Evolutionary conservation across 768 basidiomycete genomes (phyloP).

Genomic region (Roridomyces roridus): DNA sequence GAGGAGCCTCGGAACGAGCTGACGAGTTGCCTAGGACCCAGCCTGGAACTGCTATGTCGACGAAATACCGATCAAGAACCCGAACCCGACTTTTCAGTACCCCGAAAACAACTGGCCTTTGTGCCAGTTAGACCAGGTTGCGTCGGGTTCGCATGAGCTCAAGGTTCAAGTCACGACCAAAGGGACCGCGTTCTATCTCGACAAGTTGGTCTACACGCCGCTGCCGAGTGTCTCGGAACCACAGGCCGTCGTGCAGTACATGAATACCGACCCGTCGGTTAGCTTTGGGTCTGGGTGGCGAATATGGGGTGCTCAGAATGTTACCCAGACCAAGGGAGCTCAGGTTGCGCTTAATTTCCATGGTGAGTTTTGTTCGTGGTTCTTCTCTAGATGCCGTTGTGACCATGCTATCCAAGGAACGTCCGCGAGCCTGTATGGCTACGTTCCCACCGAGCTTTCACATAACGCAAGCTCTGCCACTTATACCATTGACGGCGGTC

Average conservation of each 20-base stretch:
- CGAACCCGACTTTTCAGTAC: slow-evolving; percentile 24
- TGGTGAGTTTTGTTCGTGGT: slow-evolving; percentile 21
- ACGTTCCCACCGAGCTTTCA: slow-evolving; percentile 30
- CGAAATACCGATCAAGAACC: slow-evolving; percentile 25
- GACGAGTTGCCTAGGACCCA: slow-evolving; percentile 19
- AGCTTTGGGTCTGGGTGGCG: slow-evolving; percentile 29
- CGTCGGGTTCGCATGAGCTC: slow-evolving; percentile 32
- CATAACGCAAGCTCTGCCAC: slow-evolving; percentile 27
- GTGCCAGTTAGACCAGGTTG: slow-evolving; percentile 29
- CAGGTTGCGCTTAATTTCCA: slow-evolving; percentile 30
- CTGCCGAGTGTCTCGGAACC: background rate
- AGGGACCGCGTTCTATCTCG: slow-evolving; percentile 35
- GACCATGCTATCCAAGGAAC: slow-evolving; percentile 28
- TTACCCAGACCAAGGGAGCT: slow-evolving; percentile 27
- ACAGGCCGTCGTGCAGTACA: slow-evolving; percentile 13
- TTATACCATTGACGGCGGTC: slow-evolving; percentile 34
- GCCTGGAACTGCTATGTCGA: slow-evolving; percentile 42
- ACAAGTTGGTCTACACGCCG: slow-evolving; percentile 36
- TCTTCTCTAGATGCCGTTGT: background rate
- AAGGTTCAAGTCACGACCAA: slow-evolving; percentile 32
- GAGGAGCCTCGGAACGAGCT: too few relatives aligned
- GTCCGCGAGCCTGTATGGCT: slow-evolving; percentile 32
- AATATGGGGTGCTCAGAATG: slow-evolving; percentile 17
- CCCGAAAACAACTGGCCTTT: slow-evolving; percentile 40
- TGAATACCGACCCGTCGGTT: slow-evolving; percentile 26